Base-by-base conservation (phyloP, 2,329 filamentous ascomycete species). In the Colletotrichum truncatum region DNA sequence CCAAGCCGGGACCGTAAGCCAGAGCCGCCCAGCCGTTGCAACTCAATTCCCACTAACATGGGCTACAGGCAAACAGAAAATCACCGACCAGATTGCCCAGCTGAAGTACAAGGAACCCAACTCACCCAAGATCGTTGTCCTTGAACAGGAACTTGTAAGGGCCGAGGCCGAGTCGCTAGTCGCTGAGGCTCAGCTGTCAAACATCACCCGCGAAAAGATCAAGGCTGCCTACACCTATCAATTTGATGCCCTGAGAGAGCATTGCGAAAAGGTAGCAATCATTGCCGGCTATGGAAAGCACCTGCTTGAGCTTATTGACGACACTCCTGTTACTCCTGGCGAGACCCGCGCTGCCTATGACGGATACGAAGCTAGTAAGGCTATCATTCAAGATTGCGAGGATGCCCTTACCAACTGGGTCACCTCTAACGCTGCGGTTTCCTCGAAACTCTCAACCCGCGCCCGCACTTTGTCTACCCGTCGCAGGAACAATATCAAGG, bases 101-200 rank as follows among this genome's bases (percentile, higher is more conserved):
- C 88, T 99, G 74, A 99, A 99, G 82, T 99, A 98, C 89, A 99
- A 99, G 85, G 96, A 99, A 81, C 96, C 96, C 71, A 97, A 97
- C 84, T 98, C 94, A 34, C 94, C 95, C 69, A 96, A 94, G 83
- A 98, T 99, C 72, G 94, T 98, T 63, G 94, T 99, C 39, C 90
- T 99, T 59, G 96, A 99, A 82, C 96, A 99, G 81, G 96, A 99
- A 81, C 92, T 99, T 64, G 96, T 99, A 72, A 94, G 96, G 73
- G 96, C 96, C 71, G 96, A 99, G 81, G 96, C 96, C 73, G 96
- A 99, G 80, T 98, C 96, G n/a, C 89, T 99, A 12, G 96, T 99
- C 61, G 96, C 96, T 68, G 96, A 99, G 81, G 96, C 96, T 7
- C 96, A 99, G 83, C 87, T 99, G 55, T 98, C 95, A 77, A 99